phyloP scores from a whole-genome alignment of 1,284 basidiomycete species.

The Tausonia pullulans region DNA sequence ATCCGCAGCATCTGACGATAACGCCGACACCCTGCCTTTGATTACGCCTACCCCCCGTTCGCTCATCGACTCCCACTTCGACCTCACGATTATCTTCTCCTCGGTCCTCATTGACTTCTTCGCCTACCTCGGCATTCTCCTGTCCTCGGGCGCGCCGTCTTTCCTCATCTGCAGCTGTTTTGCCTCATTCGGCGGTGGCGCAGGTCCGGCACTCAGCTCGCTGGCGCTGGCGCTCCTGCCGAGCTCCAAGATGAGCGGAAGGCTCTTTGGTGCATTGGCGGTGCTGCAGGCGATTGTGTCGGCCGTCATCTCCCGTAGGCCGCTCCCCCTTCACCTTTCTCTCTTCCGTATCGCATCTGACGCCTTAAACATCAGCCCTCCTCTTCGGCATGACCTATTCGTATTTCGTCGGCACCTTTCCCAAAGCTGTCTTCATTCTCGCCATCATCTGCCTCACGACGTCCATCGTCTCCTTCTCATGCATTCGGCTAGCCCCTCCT shows the following conservation, averaged over 20 bases:
- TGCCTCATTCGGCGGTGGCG: slow-evolving; percentile 26
- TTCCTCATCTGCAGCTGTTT: slow-evolving; percentile 26
- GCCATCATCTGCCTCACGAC: background rate
- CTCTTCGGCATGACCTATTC: slow-evolving; percentile 13
- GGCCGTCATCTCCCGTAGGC: slow-evolving; percentile 26
- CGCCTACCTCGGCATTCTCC: slow-evolving; percentile 43
- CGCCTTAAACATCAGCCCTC: background rate
- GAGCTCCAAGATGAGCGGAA: slow-evolving; percentile 27
- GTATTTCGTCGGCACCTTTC: slow-evolving; percentile 3
- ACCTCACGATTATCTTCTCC: slow-evolving; percentile 29
- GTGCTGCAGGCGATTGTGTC: slow-evolving; percentile 30
- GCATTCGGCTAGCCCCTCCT: slow-evolving; percentile 1
- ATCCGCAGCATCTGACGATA: too few relatives aligned
- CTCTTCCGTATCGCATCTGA: background rate
- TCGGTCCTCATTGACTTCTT: slow-evolving; percentile 44
- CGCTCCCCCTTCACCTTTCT: background rate
- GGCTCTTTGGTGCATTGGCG: slow-evolving; percentile 32
- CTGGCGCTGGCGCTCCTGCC: slow-evolving; percentile 29
- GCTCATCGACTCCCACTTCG: slow-evolving; percentile 24
- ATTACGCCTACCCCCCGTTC: background rate
- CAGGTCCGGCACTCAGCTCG: slow-evolving; percentile 23
- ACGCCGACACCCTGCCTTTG: background rate
- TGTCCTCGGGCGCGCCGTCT: slow-evolving; percentile 19
- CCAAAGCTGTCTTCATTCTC: slow-evolving; percentile 13
- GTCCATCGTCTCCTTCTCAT: background rate